Conservation (phyloP, 805 yeast genomes). For the Ogataea haglerorum region DNA sequence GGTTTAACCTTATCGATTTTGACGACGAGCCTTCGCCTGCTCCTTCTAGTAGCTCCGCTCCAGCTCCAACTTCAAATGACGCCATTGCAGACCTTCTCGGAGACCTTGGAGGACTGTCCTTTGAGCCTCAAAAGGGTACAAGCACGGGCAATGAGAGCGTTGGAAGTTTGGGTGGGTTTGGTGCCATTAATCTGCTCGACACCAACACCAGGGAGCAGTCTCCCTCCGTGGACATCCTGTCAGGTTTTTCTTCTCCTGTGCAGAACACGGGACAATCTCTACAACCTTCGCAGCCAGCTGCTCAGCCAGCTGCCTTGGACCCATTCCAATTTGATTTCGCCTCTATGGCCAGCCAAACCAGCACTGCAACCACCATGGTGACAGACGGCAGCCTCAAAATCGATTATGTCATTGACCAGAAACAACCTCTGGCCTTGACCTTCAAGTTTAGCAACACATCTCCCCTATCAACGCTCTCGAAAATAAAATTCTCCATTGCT, state of each 20-base stretch:
- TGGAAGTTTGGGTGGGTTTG: constrained; percentile 9
- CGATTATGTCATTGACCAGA: constrained; percentile 22
- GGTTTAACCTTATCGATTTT: constrained; percentile 61
- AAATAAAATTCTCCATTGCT: constrained; percentile 32
- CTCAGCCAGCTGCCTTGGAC: constrained; percentile 21
- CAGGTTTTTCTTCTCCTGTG: constrained; percentile 17
- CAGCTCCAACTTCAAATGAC: constrained; percentile 39
- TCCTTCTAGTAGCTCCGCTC: constrained; percentile 27
- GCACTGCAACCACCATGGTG: constrained; percentile 8
- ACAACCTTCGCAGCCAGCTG: not conserved
- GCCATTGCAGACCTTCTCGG: constrained; percentile 67
- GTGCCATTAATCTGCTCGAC: constrained; percentile 32
- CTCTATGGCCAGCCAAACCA: not conserved
- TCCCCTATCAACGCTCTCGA: constrained; percentile 51
- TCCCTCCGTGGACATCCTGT: constrained; percentile 15
- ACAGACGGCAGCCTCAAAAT: constrained; percentile 24
- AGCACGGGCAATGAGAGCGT: constrained; percentile 22
- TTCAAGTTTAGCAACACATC: constrained; percentile 27
- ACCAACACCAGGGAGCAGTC: constrained; percentile 17
- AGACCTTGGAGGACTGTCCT: constrained; percentile 62
- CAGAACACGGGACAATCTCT: constrained; percentile 12
- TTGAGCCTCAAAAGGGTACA: constrained; percentile 29
- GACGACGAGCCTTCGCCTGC: constrained; percentile 43
- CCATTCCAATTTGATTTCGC: constrained; percentile 36
- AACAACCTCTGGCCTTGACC: constrained; percentile 18